phyloP scores from a whole-genome alignment of 179 eudicot genomes.

The Spinacia oleracea region DNA sequence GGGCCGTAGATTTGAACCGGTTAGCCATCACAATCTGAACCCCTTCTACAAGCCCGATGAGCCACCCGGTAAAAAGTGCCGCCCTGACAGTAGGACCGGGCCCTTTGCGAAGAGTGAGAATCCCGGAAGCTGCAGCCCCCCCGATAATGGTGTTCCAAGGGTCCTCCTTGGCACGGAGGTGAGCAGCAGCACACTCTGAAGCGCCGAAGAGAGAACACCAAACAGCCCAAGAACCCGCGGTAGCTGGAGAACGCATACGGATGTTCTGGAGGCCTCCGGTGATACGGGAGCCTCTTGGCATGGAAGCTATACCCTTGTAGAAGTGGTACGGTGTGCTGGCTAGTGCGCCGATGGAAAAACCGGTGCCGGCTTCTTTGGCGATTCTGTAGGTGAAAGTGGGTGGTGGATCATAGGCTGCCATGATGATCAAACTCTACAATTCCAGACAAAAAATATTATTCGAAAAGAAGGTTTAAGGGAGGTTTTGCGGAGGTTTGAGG shows the following conservation, averaged over 20 bases:
- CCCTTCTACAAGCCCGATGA: background rate
- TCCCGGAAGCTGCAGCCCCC: too few species aligned
- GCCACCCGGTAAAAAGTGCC: background rate
- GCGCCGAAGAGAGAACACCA: background rate
- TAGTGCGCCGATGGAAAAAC: background rate
- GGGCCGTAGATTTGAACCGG: too few species aligned
- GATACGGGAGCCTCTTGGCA: background rate
- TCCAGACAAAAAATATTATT: background rate
- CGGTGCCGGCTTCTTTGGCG: background rate
- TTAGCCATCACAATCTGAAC: too few species aligned
- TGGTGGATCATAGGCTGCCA: background rate
- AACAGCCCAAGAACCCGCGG: background rate
- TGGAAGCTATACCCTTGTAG: background rate
- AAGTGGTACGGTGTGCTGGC: background rate
- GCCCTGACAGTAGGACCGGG: background rate
- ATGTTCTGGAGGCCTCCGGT: background rate
- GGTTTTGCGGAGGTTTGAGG: too few species aligned
- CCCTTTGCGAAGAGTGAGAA: background rate
- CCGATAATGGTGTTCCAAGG: background rate
- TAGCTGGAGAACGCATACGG: background rate
- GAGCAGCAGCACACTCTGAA: background rate
- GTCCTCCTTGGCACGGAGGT: background rate
- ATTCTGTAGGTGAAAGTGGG: background rate
- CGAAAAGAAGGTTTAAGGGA: too few species aligned
- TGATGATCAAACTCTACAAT: background rate